A percentile compares a stretch with the other conserved stretches of the same genome.
These are phyloP conservation scores for Wickerhamomyces alni DNA, from an alignment of 805 yeast species.

Conservation along the genomic window DNA sequence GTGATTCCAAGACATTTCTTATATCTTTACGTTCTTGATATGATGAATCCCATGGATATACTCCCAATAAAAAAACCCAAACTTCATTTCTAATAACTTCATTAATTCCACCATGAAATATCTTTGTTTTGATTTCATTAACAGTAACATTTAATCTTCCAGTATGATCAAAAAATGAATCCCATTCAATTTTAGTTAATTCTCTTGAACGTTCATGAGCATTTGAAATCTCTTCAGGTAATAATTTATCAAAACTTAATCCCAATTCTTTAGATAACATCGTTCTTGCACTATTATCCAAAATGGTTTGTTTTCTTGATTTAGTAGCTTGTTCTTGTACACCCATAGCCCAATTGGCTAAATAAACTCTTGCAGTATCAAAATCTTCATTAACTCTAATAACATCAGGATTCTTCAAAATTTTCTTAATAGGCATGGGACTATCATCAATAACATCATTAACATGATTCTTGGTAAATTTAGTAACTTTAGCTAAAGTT, in stretches of 20 bases:
- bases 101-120: conserved; percentile 87
- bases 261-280: conserved; percentile 59
- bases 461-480: conserved; percentile 56
- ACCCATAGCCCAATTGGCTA: conserved; percentile 95
- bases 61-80: conserved; percentile 81
- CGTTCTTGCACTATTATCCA: conserved; percentile 53
- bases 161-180: conserved; percentile 67
- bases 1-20: conserved; percentile 46
- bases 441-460: conserved; percentile 51
- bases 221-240: conserved; percentile 51
- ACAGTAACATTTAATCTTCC: conserved; percentile 71
- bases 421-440: conserved; percentile 49
- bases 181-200: conserved; percentile 74
- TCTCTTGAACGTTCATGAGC: conserved; percentile 60
- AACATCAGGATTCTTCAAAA: conserved; percentile 75
- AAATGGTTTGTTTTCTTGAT: conserved; percentile 41
- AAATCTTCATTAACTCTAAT: conserved; percentile 79
- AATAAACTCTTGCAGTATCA: conserved; percentile 84
- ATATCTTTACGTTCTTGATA: conserved; percentile 59
- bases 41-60: conserved; percentile 87
- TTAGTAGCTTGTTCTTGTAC: conserved; percentile 86
- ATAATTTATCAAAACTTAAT: conserved; percentile 42
- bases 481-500: conserved; percentile 64
- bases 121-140: conserved; percentile 70
- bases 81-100: conserved; percentile 58